A percentile compares a stretch with the other conserved stretches of the same genome.
Evolutionary conservation across 202 grass and related monocot species (phyloP).

Genomic region (Brachypodium distachyon): DNA sequence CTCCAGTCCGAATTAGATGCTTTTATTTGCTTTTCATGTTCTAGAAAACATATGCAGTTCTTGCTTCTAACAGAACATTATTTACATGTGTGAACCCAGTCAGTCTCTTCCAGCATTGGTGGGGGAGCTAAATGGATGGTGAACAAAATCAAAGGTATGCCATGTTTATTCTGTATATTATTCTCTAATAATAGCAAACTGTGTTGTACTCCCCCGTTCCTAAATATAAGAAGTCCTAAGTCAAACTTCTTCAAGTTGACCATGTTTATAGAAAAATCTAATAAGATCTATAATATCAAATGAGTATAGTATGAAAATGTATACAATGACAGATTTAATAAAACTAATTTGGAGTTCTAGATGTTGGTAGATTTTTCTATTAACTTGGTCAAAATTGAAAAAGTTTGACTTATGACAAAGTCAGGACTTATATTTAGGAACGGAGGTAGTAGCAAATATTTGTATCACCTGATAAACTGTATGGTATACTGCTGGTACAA

Average conservation of each 20-base stretch:
- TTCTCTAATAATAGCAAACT: constrained; percentile 3
- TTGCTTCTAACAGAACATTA: constrained; percentile 26
- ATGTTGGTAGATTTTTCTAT: too few species aligned
- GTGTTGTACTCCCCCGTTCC: too few species aligned
- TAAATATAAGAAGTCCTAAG: too few species aligned
- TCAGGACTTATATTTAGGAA: too few species aligned
- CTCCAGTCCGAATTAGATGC: background rate
- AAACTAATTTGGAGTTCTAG: too few species aligned
- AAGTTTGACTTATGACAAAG: too few species aligned
- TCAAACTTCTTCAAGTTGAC: too few species aligned
- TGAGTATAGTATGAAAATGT: too few species aligned
- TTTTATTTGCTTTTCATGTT: background rate
- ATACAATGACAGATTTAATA: too few species aligned
- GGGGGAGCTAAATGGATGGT: constrained; percentile 94
- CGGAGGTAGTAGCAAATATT: constrained; percentile 12
- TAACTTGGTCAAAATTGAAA: too few species aligned
- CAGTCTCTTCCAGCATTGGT: constrained; percentile 81
- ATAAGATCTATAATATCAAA: too few species aligned
- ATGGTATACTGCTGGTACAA: background rate
- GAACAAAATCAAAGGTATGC: constrained; percentile 89
- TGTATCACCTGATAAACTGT: background rate
- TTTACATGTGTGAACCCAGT: constrained; percentile 44
- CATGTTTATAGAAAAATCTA: too few species aligned
- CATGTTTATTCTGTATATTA: background rate
- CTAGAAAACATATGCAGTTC: background rate